Percentiles rank a stretch among this genome's conserved stretches.
phyloP scores from a whole-genome alignment of 2,329 filamentous ascomycete species.

The Sclerotinia sclerotiorum region DNA sequence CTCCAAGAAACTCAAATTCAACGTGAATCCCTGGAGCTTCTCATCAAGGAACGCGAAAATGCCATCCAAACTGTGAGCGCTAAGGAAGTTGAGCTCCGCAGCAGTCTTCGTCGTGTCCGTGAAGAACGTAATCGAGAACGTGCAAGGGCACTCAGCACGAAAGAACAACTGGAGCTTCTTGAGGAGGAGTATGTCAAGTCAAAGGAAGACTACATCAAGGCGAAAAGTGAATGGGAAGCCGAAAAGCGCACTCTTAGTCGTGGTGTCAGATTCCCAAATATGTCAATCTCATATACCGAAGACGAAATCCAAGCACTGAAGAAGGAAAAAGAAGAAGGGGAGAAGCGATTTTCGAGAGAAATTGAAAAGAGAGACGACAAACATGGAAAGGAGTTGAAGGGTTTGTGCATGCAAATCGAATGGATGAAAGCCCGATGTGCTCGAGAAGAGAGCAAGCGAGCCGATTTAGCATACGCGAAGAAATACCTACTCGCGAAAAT shows the following conservation, averaged over 20 bases:
- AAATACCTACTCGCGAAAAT: constrained; percentile 76
- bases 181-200: constrained; percentile 44
- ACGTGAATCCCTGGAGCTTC: constrained; percentile 68
- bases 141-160: constrained; percentile 29
- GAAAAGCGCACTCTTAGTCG: constrained; percentile 45
- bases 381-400: constrained; percentile 74
- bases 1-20: constrained; percentile 63
- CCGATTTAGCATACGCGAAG: constrained; percentile 84
- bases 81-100: constrained; percentile 60
- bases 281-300: constrained; percentile 42
- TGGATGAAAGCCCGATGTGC: constrained; percentile 82
- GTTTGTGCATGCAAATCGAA: constrained; percentile 84
- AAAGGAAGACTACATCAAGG: constrained; percentile 23
- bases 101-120: constrained; percentile 68
- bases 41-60: constrained; percentile 67
- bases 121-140: constrained; percentile 57
- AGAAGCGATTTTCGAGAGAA: constrained; percentile 50
- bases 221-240: constrained; percentile 48
- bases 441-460: constrained; percentile 77
- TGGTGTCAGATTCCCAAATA: constrained; percentile 45
- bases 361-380: constrained; percentile 53
- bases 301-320: constrained; percentile 44
- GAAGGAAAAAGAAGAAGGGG: constrained; percentile 43
- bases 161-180: constrained; percentile 34
- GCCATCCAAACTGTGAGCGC: constrained; percentile 57